Evolutionary conservation across 192 early-diverging fungal genomes (phyloP), one percentile per base, ranked within the genome.

Genomic region (Coemansia sp.): DNA sequence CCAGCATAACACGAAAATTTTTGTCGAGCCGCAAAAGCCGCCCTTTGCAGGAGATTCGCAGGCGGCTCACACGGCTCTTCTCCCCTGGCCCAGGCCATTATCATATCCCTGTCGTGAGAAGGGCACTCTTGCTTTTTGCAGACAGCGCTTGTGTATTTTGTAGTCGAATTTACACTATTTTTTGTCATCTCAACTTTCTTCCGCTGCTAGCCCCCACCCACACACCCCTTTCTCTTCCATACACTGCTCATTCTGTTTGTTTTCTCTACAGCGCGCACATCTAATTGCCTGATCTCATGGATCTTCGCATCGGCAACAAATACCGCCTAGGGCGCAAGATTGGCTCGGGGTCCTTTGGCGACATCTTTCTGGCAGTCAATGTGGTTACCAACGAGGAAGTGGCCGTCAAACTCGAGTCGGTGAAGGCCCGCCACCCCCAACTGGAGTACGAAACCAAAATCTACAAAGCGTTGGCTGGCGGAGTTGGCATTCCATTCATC

Each of bases 371-470:
- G 56, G 93, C 91, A 4, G 90, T 90, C 22, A 94, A 92, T 67
- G 82, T 93, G 26, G 83, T 91, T 68, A 93, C 91, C 53, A 90
- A 90, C 53, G 94, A 99, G 68, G 93, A 98, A 71, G 93, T 99
- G 10, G 97, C 95, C 39, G 93, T 97, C 78, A 99, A 99, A 80
- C 84, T 99, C 32, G 97, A 99, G 82, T 86, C 88, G 15, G 86
- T 92, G 44, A 91, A 91, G 80, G 93, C 95, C 27, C 91, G 92
- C 70, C 95, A 99, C 63, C 94, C 94, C 48, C 95, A 98, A 72
- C 83, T 99, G 9, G 95, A 97, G 76, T 98, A 97, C 74, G 97
- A 99, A 69, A 88, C 94, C 34, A 87, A 89, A 70, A 94, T 99
- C 21, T 98, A 98, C 85, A 94, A 93, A 71, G 82, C 91, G 14